A percentile compares a stretch with the other conserved stretches of the same genome.
These are phyloP conservation scores for Pleurotus pulmonarius DNA, from an alignment of 768 basidiomycete species.

Conservation along the genomic window DNA sequence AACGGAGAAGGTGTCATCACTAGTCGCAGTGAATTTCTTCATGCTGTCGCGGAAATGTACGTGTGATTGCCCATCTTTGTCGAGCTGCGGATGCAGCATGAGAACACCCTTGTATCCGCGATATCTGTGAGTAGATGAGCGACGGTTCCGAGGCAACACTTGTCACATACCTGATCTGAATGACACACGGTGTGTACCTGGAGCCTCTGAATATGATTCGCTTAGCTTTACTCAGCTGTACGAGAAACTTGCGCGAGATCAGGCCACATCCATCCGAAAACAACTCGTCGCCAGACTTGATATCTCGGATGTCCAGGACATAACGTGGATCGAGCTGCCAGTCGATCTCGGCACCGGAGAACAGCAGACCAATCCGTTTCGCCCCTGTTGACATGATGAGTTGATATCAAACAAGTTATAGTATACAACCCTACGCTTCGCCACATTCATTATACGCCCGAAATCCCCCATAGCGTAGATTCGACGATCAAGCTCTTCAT, in stretches of 20 bases:
- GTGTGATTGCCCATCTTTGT: slow-evolving; percentile 38
- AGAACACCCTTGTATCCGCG: slow-evolving; percentile 71
- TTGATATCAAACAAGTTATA: not conserved
- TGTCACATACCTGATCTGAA: slow-evolving; percentile 52
- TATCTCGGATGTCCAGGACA: slow-evolving; percentile 55
- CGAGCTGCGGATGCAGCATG: slow-evolving; percentile 62
- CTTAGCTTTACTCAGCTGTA: slow-evolving; percentile 50
- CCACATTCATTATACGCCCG: slow-evolving; percentile 54
- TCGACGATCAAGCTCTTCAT: slow-evolving; percentile 52
- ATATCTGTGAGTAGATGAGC: slow-evolving; percentile 35
- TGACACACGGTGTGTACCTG: slow-evolving; percentile 58
- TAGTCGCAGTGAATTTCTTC: slow-evolving; percentile 61
- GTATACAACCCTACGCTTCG: slow-evolving; percentile 45
- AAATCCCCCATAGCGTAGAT: slow-evolving; percentile 61
- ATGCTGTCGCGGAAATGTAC: slow-evolving; percentile 65
- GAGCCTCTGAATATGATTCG: slow-evolving; percentile 49
- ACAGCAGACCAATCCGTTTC: slow-evolving; percentile 65
- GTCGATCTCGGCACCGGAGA: slow-evolving; percentile 61
- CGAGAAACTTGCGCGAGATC: slow-evolving; percentile 48
- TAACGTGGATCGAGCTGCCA: slow-evolving; percentile 45
- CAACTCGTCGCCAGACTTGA: slow-evolving; percentile 49
- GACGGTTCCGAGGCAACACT: not conserved
- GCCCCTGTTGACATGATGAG: slow-evolving; percentile 40
- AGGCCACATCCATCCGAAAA: slow-evolving; percentile 73
- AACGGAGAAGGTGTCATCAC: slow-evolving; percentile 61